Percentiles rank a stretch among this genome's conserved stretches.
Evolutionary conservation across 441 rosid species (phyloP).

Genomic region (Brassica balearica): DNA sequence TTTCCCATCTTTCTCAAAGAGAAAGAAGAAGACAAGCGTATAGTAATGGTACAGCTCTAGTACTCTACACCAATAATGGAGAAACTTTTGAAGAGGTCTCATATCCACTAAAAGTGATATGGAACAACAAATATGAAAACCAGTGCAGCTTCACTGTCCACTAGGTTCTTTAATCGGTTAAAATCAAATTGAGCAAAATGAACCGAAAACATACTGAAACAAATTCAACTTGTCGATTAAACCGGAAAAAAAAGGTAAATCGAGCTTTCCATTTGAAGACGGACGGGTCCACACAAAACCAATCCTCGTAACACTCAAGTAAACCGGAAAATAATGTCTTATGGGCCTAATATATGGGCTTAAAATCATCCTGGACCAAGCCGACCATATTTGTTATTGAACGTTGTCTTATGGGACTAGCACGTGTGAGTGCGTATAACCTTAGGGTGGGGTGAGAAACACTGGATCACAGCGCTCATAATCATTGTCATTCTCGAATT

Average conservation of each 20-base stretch:
- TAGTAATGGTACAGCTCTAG: not conserved
- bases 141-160: not conserved
- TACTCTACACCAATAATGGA: not conserved
- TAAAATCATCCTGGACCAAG: not conserved
- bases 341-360: not conserved
- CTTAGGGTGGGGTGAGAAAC: conserved; percentile 12
- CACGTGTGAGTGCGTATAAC: not conserved
- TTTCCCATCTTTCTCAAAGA: not conserved
- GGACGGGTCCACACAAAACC: no score
- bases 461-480: not conserved
- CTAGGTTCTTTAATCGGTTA: no score
- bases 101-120: not conserved
- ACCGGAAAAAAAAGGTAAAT: not conserved
- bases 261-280: not conserved
- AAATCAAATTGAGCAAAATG: not conserved
- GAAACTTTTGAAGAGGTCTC: not conserved
- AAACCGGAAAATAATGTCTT: no score
- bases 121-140: not conserved
- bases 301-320: no score
- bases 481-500: conserved; percentile 10
- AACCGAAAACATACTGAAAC: not conserved
- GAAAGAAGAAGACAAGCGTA: not conserved
- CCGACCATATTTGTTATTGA: not conserved
- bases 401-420: not conserved
- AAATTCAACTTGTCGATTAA: not conserved